Percentiles rank a stretch among this genome's conserved stretches.
phyloP scores from a whole-genome alignment of 805 yeast genomes.

The Candida nonsorbophila region DNA sequence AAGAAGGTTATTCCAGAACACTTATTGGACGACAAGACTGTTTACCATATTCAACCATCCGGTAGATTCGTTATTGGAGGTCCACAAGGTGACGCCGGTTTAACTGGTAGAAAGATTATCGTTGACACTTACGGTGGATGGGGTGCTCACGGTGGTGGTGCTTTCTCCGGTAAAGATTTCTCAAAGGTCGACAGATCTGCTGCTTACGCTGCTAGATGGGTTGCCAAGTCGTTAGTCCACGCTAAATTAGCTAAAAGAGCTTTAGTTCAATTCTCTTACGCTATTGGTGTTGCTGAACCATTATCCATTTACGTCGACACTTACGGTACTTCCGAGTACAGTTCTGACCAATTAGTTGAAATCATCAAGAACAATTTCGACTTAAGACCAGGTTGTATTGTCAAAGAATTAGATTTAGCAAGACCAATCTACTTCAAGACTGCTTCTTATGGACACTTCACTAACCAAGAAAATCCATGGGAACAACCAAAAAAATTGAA shows the following conservation, averaged over 20 bases:
- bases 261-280: constrained; percentile 97
- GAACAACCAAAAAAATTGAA: constrained; percentile 86
- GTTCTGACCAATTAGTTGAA: constrained; percentile 84
- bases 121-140: constrained; percentile 99
- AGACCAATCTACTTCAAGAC: constrained; percentile 99
- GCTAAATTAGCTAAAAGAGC: constrained; percentile 97
- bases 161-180: constrained; percentile 99
- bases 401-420: constrained; percentile 92
- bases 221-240: constrained; percentile 93
- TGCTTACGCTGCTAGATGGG: constrained; percentile 99
- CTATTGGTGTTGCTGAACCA: constrained; percentile 99
- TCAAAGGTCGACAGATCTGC: constrained; percentile 99
- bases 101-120: constrained; percentile 98
- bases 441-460: constrained; percentile 99
- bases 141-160: constrained; percentile 99
- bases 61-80: constrained; percentile 99
- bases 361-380: constrained; percentile 94
- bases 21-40: constrained; percentile 89
- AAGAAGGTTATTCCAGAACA: constrained; percentile 89
- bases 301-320: constrained; percentile 96
- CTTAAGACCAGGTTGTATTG: constrained; percentile 99
- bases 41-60: constrained; percentile 98
- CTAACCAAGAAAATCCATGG: constrained; percentile 98
- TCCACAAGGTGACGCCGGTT: constrained; percentile 99
- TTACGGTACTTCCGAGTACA: constrained; percentile 92